Base-by-base conservation (phyloP, 352 stramenopile species). In the Globisporangium ultimum region DNA sequence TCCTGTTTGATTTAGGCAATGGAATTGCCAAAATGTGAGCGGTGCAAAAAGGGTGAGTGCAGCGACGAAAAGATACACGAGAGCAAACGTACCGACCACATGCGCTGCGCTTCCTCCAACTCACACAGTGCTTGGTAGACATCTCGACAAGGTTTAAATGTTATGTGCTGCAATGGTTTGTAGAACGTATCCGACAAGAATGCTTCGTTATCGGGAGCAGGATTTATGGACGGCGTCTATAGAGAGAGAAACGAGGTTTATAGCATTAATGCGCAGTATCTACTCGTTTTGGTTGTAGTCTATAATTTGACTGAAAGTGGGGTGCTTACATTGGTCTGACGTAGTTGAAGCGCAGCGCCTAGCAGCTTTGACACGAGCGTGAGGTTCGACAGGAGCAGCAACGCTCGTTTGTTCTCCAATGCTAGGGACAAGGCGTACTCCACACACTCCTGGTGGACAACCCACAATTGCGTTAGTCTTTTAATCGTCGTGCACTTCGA, bases 51-150 rank as follows among this genome's bases (percentile, higher is more conserved):
- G 34, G 0, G 24, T 10, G 28, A 36, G 28, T 10, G 28, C 28
- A 36, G 7, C 28, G 28, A 10, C 28, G 28, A 6, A 36, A 36
- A 10, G 28, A 6, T 6, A 36, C 24, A n/a, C 28, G 28, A 17
- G 21, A 55, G 14, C 34, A 11, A 22, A 53, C 57, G 21, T n/a
- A 78, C 75, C 68, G 60, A 11, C 62, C 58, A 76, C 22, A 21
- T 47, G 32, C 66, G 64, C 21, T 72, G 54, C 18, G 72, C 53
- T 12, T 51, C 53, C 32, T 75, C 60, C 11, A 84, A 47, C 53
- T 74, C 70, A 24, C 61, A 58, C 32, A 82, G 38, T 21, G 76
- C 48, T 32, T 78, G 67, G 38, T 72, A 76, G 32, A 78, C 49
- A 55, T 66, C 67, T 28, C 60, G 72, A 14, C 67, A 76, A 21